A percentile compares a stretch with the other conserved stretches of the same genome.
These are phyloP conservation scores for Starmerella stellata DNA, from an alignment of 805 yeast species.

Conservation along the genomic window DNA sequence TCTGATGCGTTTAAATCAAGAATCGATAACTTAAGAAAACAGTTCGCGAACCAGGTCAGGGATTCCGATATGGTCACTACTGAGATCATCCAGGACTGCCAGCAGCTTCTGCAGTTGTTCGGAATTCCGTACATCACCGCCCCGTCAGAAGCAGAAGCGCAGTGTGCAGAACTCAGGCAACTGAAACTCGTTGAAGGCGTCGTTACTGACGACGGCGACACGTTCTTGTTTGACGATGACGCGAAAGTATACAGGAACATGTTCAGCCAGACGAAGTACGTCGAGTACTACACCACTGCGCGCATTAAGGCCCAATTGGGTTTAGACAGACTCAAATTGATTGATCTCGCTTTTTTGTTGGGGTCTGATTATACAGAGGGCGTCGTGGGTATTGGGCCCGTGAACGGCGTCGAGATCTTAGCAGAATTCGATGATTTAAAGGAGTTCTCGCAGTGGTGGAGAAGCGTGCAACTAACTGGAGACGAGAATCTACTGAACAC, in stretches of 20 bases:
- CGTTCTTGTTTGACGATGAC: conserved; percentile 75
- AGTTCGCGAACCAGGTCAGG: conserved; percentile 49
- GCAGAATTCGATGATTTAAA: conserved; percentile 52
- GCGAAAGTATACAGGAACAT: conserved; percentile 64
- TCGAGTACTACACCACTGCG: conserved; percentile 54
- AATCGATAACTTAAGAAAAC: conserved; percentile 34
- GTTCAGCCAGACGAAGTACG: conserved; percentile 85
- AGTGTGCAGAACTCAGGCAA: conserved; percentile 65
- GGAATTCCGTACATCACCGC: conserved; percentile 93
- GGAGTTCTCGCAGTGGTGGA: conserved; percentile 41
- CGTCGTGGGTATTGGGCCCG: conserved; percentile 84
- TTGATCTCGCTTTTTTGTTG: conserved; percentile 62
- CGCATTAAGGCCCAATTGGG: conserved; percentile 51
- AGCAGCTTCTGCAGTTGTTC: conserved; percentile 66
- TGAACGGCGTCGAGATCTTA: conserved; percentile 69
- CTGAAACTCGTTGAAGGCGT: conserved; percentile 78
- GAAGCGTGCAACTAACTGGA: conserved; percentile 26
- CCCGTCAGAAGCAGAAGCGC: conserved; percentile 99
- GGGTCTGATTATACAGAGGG: conserved; percentile 97
- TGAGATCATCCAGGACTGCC: conserved; percentile 76
- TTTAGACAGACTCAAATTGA: conserved; percentile 41
- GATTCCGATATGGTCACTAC: conserved; percentile 85
- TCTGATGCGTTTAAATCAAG: conserved; percentile 17
- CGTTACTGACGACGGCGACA: conserved; percentile 93
- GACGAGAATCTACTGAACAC: conserved; percentile 25